These are phyloP conservation scores for Metschnikowia noctiluminum DNA, from an alignment of 805 yeast species.

Conservation along the genomic window DNA sequence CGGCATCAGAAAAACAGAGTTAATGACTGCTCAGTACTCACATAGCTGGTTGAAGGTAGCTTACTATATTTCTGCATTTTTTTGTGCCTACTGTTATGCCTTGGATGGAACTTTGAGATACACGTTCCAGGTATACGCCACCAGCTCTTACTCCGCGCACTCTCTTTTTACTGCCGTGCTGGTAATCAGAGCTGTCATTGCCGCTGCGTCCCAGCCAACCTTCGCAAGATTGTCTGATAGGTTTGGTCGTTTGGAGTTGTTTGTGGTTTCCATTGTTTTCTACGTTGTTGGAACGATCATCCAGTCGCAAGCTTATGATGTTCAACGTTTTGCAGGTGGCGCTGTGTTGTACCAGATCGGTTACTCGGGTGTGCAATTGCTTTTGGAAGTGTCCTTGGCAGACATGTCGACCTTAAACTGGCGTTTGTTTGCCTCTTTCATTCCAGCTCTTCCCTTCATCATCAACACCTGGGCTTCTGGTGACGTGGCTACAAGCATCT, in stretches of 20 bases:
- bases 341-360: conserved; percentile 48
- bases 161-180: conserved; percentile 57
- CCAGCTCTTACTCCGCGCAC: conserved; percentile 50
- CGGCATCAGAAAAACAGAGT: conserved; percentile 58
- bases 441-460: conserved; percentile 69
- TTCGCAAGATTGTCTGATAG: conserved; percentile 63
- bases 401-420: conserved; percentile 69
- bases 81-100: conserved; percentile 57
- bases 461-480: conserved; percentile 80
- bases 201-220: conserved; percentile 64
- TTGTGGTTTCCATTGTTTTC: conserved; percentile 48
- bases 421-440: conserved; percentile 62
- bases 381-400: conserved; percentile 55
- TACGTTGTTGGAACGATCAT: conserved; percentile 63
- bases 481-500: conserved; percentile 43
- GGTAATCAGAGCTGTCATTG: conserved; percentile 56
- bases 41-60: conserved; percentile 29
- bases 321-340: conserved; percentile 62
- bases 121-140: conserved; percentile 52
- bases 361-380: conserved; percentile 59
- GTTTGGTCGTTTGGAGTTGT: conserved; percentile 60
- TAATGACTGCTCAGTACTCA: conserved; percentile 44
- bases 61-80: conserved; percentile 48
- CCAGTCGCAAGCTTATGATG: conserved; percentile 56
- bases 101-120: conserved; percentile 51